Conservation (phyloP, 2,329 filamentous ascomycete species). For the Xylariaceae sp. region DNA sequence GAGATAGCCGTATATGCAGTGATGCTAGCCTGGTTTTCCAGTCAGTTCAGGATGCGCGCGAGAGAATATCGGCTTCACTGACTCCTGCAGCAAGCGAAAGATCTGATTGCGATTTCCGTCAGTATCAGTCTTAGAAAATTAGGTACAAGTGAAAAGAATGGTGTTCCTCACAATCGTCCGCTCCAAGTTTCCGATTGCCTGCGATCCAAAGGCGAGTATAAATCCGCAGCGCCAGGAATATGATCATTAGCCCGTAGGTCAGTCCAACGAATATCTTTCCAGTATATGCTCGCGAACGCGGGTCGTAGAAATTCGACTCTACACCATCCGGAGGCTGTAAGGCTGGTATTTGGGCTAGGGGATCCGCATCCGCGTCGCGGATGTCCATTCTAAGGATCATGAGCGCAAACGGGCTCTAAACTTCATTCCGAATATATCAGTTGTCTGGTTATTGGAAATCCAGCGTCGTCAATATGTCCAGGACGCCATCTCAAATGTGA, state of each 20-base stretch:
- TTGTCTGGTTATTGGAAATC: too few relatives aligned
- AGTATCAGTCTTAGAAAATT: too few relatives aligned
- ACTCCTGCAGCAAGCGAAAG: constrained; percentile 19
- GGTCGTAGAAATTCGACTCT: constrained; percentile 14
- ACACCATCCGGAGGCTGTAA: constrained; percentile 16
- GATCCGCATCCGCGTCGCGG: constrained; percentile 1
- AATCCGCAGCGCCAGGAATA: constrained; percentile 17
- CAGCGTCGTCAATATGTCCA: too few relatives aligned
- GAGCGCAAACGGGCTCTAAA: too few relatives aligned
- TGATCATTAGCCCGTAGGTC: constrained; percentile 17
- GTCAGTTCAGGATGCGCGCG: neutral
- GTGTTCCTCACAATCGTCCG: constrained; percentile 19
- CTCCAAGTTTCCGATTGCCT: constrained; percentile 3
- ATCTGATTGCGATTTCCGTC: constrained; percentile 9
- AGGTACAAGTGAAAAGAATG: too few relatives aligned
- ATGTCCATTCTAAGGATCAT: neutral
- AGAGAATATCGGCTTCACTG: constrained; percentile 3
- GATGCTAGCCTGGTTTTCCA: constrained; percentile 9
- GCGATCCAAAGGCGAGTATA: constrained; percentile 17
- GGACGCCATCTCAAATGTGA: too few relatives aligned
- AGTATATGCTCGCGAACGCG: constrained; percentile 8
- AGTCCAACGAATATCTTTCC: constrained; percentile 14
- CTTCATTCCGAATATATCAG: too few relatives aligned
- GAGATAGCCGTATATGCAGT: constrained; percentile 16
- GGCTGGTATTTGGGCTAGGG: constrained; percentile 10